A percentile compares a stretch with the other conserved stretches of the same genome.
Conservation (phyloP, 345 rosid species). For the Lagerstroemia speciosa region DNA sequence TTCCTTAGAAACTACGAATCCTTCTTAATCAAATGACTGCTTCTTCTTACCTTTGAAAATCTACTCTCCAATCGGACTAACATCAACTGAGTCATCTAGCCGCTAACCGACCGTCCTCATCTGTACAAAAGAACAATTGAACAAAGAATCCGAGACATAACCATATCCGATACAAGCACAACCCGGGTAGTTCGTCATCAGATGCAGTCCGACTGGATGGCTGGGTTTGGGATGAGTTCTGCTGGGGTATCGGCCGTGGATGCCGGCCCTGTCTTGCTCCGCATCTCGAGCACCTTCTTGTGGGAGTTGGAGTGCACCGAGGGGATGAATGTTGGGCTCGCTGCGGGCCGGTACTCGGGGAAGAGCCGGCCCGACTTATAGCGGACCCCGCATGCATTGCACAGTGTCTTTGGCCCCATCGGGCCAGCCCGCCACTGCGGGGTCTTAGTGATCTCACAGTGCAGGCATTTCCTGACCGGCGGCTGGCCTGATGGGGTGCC, state of each 20-base stretch:
- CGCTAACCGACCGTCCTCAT: background rate
- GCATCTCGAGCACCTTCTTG: conserved; percentile 38
- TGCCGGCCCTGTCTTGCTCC: conserved; percentile 2
- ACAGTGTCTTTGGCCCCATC: conserved; percentile 44
- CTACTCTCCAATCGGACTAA: conserved; percentile 1
- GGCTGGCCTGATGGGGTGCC: conserved; percentile 8
- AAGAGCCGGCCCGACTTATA: conserved; percentile 43
- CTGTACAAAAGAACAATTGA: conserved; percentile 6
- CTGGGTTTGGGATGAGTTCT: conserved; percentile 15
- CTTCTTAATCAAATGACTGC: background rate
- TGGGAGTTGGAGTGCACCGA: conserved; percentile 43
- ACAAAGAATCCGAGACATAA: conserved; percentile 7
- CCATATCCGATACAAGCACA: background rate
- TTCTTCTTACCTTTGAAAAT: background rate
- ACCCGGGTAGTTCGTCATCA: background rate
- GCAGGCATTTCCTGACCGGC: conserved; percentile 27
- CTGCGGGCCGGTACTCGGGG: conserved; percentile 48
- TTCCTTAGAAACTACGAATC: background rate
- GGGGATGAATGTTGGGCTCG: conserved; percentile 40
- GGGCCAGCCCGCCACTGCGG: conserved; percentile 58
- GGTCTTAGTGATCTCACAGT: conserved; percentile 44
- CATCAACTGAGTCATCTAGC: background rate
- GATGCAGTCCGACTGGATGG: conserved; percentile 9
- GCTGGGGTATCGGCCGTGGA: background rate
- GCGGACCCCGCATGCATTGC: conserved; percentile 49